Percentiles rank a stretch among this genome's conserved stretches.
phyloP scores from a whole-genome alignment of 2,329 filamentous ascomycete species.

The Knoxdaviesia capensis region DNA sequence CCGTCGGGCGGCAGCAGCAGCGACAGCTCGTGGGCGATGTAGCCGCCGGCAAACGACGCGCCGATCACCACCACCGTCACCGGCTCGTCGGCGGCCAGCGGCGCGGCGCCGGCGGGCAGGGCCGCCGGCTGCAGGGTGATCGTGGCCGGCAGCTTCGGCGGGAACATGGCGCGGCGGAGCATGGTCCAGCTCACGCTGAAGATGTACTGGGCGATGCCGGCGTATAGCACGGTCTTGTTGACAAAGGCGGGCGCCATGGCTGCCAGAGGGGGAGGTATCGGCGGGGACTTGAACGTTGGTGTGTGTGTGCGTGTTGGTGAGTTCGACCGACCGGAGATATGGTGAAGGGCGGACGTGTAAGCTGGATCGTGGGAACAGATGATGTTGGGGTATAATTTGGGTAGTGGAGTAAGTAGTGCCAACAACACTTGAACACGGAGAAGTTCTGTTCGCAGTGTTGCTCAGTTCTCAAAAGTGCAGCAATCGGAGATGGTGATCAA shows the following conservation, averaged over 20 bases:
- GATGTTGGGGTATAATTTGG: no score
- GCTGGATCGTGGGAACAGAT: no score
- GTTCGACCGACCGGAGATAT: no score
- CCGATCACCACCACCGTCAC: constrained; percentile 34
- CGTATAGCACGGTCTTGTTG: constrained; percentile 12
- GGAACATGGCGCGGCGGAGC: constrained; percentile 5
- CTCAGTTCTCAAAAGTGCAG: no score
- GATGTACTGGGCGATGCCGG: constrained; percentile 10
- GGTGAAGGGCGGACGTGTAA: no score
- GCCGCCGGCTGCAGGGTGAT: constrained; percentile 2
- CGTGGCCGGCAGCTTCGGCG: not conserved
- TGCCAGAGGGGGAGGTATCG: no score
- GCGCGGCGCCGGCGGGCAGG: constrained; percentile 1
- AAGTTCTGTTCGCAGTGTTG: no score
- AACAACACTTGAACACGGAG: no score
- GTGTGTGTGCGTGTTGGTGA: no score
- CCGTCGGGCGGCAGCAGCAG: constrained; percentile 21
- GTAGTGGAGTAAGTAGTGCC: no score
- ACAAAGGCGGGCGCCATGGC: constrained; percentile 2
- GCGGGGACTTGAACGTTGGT: no score
- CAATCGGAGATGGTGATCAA: no score
- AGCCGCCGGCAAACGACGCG: constrained; percentile 35
- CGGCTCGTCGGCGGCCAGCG: constrained; percentile 6
- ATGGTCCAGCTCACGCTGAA: constrained; percentile 8
- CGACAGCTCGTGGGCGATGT: constrained; percentile 25